Base-by-base conservation (phyloP, 805 yeast genomes). In the Wickerhamiella siamensis region DNA sequence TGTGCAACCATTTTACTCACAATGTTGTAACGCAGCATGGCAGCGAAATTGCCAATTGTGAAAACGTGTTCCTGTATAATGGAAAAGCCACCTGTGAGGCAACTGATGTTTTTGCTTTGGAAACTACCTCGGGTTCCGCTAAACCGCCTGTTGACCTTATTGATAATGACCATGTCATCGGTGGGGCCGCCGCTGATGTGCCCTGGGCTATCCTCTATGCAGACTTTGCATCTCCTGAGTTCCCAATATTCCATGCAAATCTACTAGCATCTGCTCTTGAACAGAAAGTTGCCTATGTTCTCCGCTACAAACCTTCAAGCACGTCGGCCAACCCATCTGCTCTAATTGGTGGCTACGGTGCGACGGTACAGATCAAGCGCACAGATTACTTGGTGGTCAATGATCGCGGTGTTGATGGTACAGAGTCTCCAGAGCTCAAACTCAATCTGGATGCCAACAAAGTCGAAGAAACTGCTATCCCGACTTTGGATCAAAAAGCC, bases 21-120 rank as follows among this genome's bases (percentile, higher is more conserved):
- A 45, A 55, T 0, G 60, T 69, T 0, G 46, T 51, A n/a, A 63
- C 70, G 0, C 31, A 46, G 2, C 55, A 47, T 42, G 46, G 55
- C 45, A 42, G 64, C 59, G 49, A 35, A 44, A n/a, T 68, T 56
- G 59, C 68, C 60, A 27, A 61, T 2, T 56, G 64, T 4, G 52
- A 50, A 4, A 64, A 74, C 1, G 77, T 82, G 71, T 56, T 76
- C 5, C 53, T 63, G 43, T 67, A 67, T 47, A 74, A 77, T 44
- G 71, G 71, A 38, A 64, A 66, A 20, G 56, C 68, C 2, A 79
- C 77, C 53, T 77, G 86, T 51, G 72, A 78, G 8, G 63, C 77
- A 2, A 82, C 74, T 42, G 94, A 80, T 43, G 70, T 84, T 1
- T 91, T 74, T 57, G 94, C 95, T 2, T 65, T 91, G 43, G 78